Evolutionary conservation across 805 yeast genomes (phyloP).

Genomic region (Saccharomycopsis sp.): DNA sequence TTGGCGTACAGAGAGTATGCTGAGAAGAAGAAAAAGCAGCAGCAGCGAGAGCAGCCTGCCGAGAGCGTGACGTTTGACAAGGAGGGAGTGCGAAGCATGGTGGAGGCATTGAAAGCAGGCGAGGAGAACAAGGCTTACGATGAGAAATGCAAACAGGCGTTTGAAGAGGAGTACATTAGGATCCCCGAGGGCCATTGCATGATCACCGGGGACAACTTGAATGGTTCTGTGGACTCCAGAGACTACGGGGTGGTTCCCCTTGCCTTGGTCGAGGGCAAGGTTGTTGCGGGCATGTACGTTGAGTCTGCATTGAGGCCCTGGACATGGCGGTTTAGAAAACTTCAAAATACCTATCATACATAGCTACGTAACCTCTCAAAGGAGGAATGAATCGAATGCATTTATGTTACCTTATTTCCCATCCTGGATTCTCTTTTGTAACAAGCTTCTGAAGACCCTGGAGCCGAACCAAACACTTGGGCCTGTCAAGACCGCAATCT

Average conservation of each 20-base stretch:
- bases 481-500: conserved; percentile 39
- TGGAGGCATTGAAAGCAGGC: not conserved
- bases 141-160: conserved; percentile 22
- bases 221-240: conserved; percentile 82
- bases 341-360: conserved; percentile 38
- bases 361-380: too few relatives aligned
- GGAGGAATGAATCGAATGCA: not conserved
- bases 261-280: conserved; percentile 81
- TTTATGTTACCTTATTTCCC: not conserved
- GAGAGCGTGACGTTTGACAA: not conserved
- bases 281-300: conserved; percentile 59
- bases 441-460: conserved; percentile 47
- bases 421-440: conserved; percentile 12
- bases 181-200: conserved; percentile 95
- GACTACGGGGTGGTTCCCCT: conserved; percentile 84
- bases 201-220: conserved; percentile 92
- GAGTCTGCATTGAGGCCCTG: conserved; percentile 35
- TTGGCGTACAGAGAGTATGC: conserved; percentile 25
- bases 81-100: not conserved
- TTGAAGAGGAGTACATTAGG: conserved; percentile 41
- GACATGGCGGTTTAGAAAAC: conserved; percentile 45
- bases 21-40: not conserved
- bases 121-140: conserved; percentile 6
- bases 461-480: conserved; percentile 55
- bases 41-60: too few relatives aligned